These are phyloP conservation scores for Sabuloglossum arenarium DNA, from an alignment of 495 filamentous ascomycete species.

Conservation along the genomic window DNA sequence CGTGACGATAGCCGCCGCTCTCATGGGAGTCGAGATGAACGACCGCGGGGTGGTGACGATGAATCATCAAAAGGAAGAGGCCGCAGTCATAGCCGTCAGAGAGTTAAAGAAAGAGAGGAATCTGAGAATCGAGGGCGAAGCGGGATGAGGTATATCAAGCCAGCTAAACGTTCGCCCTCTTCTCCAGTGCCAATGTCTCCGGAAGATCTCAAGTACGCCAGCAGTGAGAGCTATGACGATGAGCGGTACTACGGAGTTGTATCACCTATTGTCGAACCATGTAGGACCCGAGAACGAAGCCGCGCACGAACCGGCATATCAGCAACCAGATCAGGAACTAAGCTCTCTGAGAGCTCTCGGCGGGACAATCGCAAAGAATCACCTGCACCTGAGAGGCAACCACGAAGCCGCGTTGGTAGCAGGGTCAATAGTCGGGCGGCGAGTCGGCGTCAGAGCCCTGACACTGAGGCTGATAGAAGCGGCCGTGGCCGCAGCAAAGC, in stretches of 20 bases:
- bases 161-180: conserved; percentile 71
- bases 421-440: conserved; percentile 7
- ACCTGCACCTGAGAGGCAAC: conserved; percentile 11
- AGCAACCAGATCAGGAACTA: conserved; percentile 11
- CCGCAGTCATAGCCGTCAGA: conserved; percentile 28
- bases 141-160: conserved; percentile 46
- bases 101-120: conserved; percentile 27
- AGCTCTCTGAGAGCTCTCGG: conserved; percentile 6
- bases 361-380: conserved; percentile 8
- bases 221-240: conserved; percentile 21
- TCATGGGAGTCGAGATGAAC: conserved; percentile 34
- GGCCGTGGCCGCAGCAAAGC: conserved; percentile 5
- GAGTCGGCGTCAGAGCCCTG: conserved; percentile 12
- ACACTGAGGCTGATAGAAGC: background rate
- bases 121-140: conserved; percentile 50
- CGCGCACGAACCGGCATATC: conserved; percentile 3
- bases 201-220: conserved; percentile 33
- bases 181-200: conserved; percentile 86
- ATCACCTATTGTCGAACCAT: conserved; percentile 11
- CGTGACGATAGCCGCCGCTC: conserved; percentile 25
- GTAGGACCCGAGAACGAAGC: conserved; percentile 4
- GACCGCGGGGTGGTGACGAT: conserved; percentile 18
- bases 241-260: conserved; percentile 20
- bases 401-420: conserved; percentile 3
- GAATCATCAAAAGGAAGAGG: conserved; percentile 20